phyloP scores from a whole-genome alignment of 202 grass and related monocot genomes.

The Panicum hallii region DNA sequence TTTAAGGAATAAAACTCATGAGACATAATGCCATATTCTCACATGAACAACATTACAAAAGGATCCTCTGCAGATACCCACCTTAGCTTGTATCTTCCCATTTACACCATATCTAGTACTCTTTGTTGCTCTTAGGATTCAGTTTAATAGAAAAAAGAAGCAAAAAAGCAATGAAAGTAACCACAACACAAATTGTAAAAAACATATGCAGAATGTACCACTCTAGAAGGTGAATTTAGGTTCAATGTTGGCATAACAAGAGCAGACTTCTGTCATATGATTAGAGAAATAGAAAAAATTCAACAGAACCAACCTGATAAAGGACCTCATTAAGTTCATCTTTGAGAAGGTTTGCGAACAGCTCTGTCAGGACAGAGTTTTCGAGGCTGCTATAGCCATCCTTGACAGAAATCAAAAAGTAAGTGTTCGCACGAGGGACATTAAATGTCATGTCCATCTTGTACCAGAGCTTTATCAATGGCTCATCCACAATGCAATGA shows the following conservation, averaged over 20 bases:
- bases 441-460: constrained; percentile 92
- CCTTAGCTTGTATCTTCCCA: constrained; percentile 4
- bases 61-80: constrained; percentile 18
- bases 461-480: constrained; percentile 93
- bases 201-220: constrained; percentile 1
- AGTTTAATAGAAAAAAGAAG: constrained; percentile 29
- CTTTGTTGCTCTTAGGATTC: constrained; percentile 5
- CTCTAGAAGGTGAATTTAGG: constrained; percentile 18
- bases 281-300: constrained; percentile 34
- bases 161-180: constrained; percentile 7
- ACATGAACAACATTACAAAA: constrained; percentile 24
- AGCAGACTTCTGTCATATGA: constrained; percentile 1
- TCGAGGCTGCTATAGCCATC: constrained; percentile 74
- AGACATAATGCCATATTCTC: neutral
- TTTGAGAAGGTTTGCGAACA: constrained; percentile 91
- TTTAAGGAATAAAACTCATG: neutral
- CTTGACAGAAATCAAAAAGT: constrained; percentile 86
- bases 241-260: neutral
- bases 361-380: constrained; percentile 84
- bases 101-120: constrained; percentile 14
- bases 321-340: constrained; percentile 92
- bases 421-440: constrained; percentile 87
- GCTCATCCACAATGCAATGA: constrained; percentile 73
- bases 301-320: constrained; percentile 76
- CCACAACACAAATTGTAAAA: constrained; percentile 11